Evolutionary conservation across 306 rosid species (phyloP).

Genomic region (Prinsepia uniflora): DNA sequence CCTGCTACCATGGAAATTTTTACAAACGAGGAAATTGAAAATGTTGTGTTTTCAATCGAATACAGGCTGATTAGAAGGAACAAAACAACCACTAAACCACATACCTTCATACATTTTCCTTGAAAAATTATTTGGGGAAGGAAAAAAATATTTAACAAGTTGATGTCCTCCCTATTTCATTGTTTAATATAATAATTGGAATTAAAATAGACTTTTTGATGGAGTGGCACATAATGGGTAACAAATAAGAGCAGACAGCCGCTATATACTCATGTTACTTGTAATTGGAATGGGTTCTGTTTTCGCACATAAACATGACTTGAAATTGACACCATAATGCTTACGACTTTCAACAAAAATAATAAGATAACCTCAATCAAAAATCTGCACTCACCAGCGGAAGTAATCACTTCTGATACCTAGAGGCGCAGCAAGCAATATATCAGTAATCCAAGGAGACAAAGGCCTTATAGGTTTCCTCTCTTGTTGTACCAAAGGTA

Average conservation of each 20-base stretch:
- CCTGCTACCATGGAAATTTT: not conserved
- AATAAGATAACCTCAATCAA: slow-evolving; percentile 1
- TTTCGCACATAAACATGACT: not conserved
- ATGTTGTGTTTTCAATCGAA: not conserved
- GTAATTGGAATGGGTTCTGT: not conserved
- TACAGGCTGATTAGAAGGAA: not conserved
- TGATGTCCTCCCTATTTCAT: not conserved
- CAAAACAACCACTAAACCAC: not conserved
- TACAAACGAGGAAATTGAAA: not conserved
- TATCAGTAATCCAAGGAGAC: slow-evolving; percentile 97
- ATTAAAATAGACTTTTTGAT: not conserved
- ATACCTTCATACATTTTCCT: not conserved
- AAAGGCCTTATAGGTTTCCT: slow-evolving; percentile 83
- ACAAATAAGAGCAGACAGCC: not conserved
- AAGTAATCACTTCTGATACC: slow-evolving; percentile 95
- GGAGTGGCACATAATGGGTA: not conserved
- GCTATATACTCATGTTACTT: not conserved
- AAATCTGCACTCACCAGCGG: slow-evolving; percentile 68
- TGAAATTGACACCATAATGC: not conserved
- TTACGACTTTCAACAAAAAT: not conserved
- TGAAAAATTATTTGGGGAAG: not conserved
- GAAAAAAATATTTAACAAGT: not conserved
- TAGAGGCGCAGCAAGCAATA: slow-evolving; percentile 83
- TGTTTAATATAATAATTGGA: not conserved
- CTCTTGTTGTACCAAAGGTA: slow-evolving; percentile 56